These are phyloP conservation scores for Phytophthora colocasiae DNA, from an alignment of 352 stramenopile genomes.

Conservation along the genomic window DNA sequence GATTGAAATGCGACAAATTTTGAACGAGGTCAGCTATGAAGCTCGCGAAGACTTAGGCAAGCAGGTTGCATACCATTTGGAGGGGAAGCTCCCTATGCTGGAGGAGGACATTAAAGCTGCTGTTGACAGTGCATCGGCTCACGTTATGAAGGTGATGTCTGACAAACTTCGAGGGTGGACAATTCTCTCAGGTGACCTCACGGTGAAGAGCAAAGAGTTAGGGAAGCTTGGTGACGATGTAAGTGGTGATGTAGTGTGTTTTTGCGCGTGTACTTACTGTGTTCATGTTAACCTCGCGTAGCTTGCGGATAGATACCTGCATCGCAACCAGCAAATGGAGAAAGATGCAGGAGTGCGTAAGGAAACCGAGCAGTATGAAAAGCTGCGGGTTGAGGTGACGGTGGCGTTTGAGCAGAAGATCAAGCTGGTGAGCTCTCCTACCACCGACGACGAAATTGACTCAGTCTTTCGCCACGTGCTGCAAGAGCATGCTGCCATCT, in stretches of 20 bases:
- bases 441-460: slow-evolving; percentile 71
- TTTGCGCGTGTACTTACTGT: slow-evolving; percentile 2
- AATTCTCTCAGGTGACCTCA: slow-evolving; percentile 67
- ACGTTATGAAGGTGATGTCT: slow-evolving; percentile 58
- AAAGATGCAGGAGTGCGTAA: slow-evolving; percentile 65
- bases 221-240: slow-evolving; percentile 83
- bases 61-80: slow-evolving; percentile 63
- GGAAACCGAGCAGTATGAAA: slow-evolving; percentile 70
- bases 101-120: slow-evolving; percentile 70
- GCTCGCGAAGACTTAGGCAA: slow-evolving; percentile 71
- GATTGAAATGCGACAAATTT: slow-evolving; percentile 78
- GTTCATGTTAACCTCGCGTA: slow-evolving; percentile 25
- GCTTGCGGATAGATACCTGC: slow-evolving; percentile 74
- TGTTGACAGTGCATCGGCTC: slow-evolving; percentile 62
- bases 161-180: slow-evolving; percentile 78
- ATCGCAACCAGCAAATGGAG: slow-evolving; percentile 68
- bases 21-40: slow-evolving; percentile 70
- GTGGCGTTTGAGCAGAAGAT: slow-evolving; percentile 65
- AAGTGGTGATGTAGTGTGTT: slow-evolving; percentile 27
- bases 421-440: slow-evolving; percentile 60
- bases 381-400: slow-evolving; percentile 58
- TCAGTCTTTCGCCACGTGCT: slow-evolving; percentile 61
- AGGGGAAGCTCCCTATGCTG: slow-evolving; percentile 71
- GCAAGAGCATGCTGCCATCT: slow-evolving; percentile 66
- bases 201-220: slow-evolving; percentile 67